Percentiles rank a stretch among this genome's conserved stretches.
Conservation (phyloP, 2,329 filamentous ascomycete genomes). For the Fusarium oligoseptatum region DNA sequence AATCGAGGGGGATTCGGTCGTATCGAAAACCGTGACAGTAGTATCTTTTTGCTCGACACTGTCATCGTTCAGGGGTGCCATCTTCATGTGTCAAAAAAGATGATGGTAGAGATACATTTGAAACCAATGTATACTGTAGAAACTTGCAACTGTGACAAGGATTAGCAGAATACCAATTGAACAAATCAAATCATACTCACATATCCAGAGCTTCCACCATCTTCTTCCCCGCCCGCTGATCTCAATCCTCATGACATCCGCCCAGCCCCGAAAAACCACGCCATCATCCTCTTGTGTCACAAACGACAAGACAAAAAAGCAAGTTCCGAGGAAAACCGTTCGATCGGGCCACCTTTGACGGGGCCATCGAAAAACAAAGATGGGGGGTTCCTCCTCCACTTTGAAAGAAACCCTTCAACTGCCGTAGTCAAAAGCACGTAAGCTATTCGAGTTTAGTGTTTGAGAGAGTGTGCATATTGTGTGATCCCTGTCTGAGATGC, state of each 20-base stretch:
- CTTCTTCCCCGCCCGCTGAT: conserved; percentile 19
- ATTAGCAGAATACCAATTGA: neutral
- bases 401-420: neutral
- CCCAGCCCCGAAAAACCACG: conserved; percentile 16
- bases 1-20: neutral
- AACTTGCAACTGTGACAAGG: neutral
- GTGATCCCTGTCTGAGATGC: neutral
- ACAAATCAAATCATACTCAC: neutral
- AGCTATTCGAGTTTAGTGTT: neutral
- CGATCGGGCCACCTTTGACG: conserved; percentile 9
- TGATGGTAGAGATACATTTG: neutral
- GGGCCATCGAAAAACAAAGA: neutral
- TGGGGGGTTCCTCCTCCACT: neutral
- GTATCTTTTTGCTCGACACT: neutral
- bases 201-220: neutral
- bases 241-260: conserved; percentile 20
- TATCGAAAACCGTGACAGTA: neutral
- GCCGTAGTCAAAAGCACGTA: neutral
- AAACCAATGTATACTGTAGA: neutral
- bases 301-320: neutral
- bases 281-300: neutral
- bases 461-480: neutral
- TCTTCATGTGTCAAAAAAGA: neutral
- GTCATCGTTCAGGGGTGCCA: neutral
- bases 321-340: conserved; percentile 13